phyloP scores from a whole-genome alignment of 2,329 filamentous ascomycete species.

The Pseudogymnoascus sp. region DNA sequence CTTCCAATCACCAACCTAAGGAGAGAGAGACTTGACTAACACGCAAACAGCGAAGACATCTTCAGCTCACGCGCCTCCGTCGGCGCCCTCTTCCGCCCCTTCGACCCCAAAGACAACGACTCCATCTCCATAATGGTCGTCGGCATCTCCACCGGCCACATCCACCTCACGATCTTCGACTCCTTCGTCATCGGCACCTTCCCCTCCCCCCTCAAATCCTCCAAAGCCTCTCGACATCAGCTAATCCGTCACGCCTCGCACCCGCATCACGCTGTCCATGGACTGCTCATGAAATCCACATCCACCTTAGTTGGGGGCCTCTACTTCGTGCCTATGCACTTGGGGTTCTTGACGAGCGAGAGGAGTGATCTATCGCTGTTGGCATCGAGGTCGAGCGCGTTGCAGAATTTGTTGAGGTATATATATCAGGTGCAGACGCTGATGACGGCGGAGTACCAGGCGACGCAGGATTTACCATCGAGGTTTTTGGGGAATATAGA shows the following conservation, averaged over 20 bases:
- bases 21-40: slow-evolving; percentile 10
- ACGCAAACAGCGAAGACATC: slow-evolving; percentile 27
- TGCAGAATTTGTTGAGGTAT: slow-evolving; percentile 83
- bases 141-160: slow-evolving; percentile 61
- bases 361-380: slow-evolving; percentile 78
- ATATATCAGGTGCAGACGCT: slow-evolving; percentile 73
- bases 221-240: slow-evolving; percentile 22
- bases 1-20: slow-evolving; percentile 11
- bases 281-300: slow-evolving; percentile 54
- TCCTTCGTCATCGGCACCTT: slow-evolving; percentile 73
- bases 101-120: slow-evolving; percentile 57
- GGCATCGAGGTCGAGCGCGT: slow-evolving; percentile 76
- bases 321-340: slow-evolving; percentile 68
- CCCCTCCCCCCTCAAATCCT: slow-evolving; percentile 38
- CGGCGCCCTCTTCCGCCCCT: slow-evolving; percentile 29
- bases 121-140: slow-evolving; percentile 74
- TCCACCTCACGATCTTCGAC: slow-evolving; percentile 79
- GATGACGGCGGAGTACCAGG: slow-evolving; percentile 76
- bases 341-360: slow-evolving; percentile 70
- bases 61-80: slow-evolving; percentile 30
- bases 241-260: slow-evolving; percentile 62
- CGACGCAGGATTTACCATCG: slow-evolving; percentile 68
- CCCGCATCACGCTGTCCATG: slow-evolving; percentile 67
- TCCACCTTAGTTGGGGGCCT: slow-evolving; percentile 37
- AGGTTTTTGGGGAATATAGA: slow-evolving; percentile 74